Evolutionary conservation across 148 eudicot genomes (phyloP).

Genomic region (Camellia granthamiana): DNA sequence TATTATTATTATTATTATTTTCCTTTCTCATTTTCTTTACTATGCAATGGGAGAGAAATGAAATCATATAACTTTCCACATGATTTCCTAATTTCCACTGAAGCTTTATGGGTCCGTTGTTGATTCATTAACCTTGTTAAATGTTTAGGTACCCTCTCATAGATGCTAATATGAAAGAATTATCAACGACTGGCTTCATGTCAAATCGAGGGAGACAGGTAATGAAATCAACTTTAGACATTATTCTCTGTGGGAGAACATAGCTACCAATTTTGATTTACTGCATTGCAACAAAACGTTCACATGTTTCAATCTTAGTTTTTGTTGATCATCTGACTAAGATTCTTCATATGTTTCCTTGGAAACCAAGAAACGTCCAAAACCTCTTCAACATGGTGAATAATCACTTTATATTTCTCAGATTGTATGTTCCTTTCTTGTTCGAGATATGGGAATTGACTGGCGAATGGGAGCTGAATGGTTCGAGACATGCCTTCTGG

Average conservation of each 20-base stretch:
- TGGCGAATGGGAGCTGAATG: conserved; percentile 99
- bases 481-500: conserved; percentile 93
- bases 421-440: conserved; percentile 98
- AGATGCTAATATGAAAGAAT: conserved; percentile 93
- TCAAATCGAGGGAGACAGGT: conserved; percentile 97
- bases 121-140: neutral
- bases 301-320: neutral
- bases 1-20: neutral
- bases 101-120: neutral
- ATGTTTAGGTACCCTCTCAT: conserved; percentile 73
- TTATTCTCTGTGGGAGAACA: neutral
- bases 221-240: neutral
- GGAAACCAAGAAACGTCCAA: neutral
- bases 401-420: conserved; percentile 16
- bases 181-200: conserved; percentile 88
- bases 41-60: neutral
- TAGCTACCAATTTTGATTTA: neutral
- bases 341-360: neutral
- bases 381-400: neutral
- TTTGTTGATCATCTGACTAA: neutral
- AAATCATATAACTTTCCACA: neutral
- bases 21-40: neutral
- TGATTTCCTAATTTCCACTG: neutral
- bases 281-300: neutral
- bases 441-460: conserved; percentile 92